Base-by-base conservation (phyloP, 2,329 filamentous ascomycete species). In the Calycina marina region DNA sequence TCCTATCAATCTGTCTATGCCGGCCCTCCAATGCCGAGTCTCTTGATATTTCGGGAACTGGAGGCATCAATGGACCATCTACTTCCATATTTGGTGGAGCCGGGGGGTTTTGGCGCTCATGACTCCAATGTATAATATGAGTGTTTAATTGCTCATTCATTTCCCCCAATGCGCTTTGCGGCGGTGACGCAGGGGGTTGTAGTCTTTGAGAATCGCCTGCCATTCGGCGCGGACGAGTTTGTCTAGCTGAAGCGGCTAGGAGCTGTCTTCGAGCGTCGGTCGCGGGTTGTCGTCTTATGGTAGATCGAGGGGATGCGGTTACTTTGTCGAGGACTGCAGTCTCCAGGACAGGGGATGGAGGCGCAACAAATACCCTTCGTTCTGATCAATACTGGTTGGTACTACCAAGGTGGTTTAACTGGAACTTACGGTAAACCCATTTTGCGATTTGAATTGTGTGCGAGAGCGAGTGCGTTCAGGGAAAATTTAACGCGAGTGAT, bases 341-440 rank as follows among this genome's bases (percentile, higher is more conserved):
- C 16, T 43, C 35, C 25, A 41, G 30, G 31, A 48, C 44, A 35
- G 49, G 46, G 38, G 47, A 45, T 20, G 42, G 30, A 25, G 49
- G 51, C 18, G 43, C 42, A 36, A 49, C 41, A 24, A 50, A 53
- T 26, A 53, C 42, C 40, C 51, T 54, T 28, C n/a, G n/a, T n/a
- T n/a, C n/a, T n/a, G n/a, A n/a, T n/a, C n/a, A n/a, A n/a, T n/a
- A n/a, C n/a, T n/a, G n/a, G n/a, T n/a, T n/a, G n/a, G n/a, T n/a
- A n/a, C n/a, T n/a, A n/a, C n/a, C n/a, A n/a, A n/a, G n/a, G n/a
- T n/a, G n/a, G n/a, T n/a, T n/a, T n/a, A n/a, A n/a, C 35, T 41
- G 41, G 35, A 26, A 25, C 48, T 40, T 43, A 54, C 51, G 47
- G 51, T 15, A 53, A 36, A 31, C 51, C 51, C 51, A 54, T 53